These are phyloP conservation scores for Climacium dendroides DNA, from an alignment of 225 moss, liverwort and hornwort genomes.

Conservation along the genomic window DNA sequence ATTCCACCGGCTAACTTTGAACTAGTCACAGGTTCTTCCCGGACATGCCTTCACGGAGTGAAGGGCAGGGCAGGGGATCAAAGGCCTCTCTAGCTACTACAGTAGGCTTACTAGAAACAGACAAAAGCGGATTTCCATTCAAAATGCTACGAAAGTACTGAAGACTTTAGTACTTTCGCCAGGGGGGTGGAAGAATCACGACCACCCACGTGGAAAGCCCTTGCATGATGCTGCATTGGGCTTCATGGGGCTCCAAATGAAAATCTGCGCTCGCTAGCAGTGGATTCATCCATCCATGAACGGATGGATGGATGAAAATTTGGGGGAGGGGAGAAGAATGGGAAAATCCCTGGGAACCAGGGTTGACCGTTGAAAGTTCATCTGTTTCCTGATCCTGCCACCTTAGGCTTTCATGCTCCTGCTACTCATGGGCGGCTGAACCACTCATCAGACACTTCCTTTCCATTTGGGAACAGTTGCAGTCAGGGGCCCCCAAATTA, in stretches of 20 bases:
- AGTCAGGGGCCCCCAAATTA: too few relatives aligned
- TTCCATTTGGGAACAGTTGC: too few relatives aligned
- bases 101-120: neutral
- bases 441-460: neutral
- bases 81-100: too few relatives aligned
- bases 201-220: neutral
- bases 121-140: neutral
- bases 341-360: neutral
- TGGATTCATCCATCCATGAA: neutral
- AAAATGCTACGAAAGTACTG: too few relatives aligned
- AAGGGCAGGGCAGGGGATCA: too few relatives aligned
- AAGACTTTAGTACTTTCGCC: too few relatives aligned
- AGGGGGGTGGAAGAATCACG: neutral
- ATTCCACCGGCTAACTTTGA: too few relatives aligned
- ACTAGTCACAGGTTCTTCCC: too few relatives aligned
- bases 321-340: neutral
- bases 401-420: neutral
- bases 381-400: neutral
- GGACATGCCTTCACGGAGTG: too few relatives aligned
- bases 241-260: too few relatives aligned
- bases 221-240: too few relatives aligned
- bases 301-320: neutral
- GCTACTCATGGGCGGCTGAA: neutral
- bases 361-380: slow-evolving; percentile 5
- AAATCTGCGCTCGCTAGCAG: too few relatives aligned